Conservation (phyloP, 129 eudicot genomes). For the Artemisia annua region DNA sequence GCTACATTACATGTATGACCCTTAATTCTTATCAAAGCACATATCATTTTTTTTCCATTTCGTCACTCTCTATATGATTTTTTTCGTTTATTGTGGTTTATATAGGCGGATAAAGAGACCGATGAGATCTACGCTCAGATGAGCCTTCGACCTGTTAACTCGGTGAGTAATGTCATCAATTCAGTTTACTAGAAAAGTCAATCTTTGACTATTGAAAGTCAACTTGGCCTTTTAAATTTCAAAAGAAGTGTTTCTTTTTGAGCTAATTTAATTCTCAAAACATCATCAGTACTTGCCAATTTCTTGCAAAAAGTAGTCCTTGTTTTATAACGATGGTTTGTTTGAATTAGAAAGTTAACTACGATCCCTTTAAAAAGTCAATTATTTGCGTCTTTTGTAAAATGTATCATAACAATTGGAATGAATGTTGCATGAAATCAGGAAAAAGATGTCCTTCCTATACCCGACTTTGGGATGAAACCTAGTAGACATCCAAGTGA, state of each 20-base stretch:
- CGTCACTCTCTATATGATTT: neutral
- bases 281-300: too few species aligned
- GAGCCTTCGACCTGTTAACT: slow-evolving; percentile 96
- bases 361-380: neutral
- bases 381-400: too few species aligned
- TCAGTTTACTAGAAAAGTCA: slow-evolving; percentile 10
- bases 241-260: neutral
- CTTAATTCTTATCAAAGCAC: neutral
- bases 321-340: neutral
- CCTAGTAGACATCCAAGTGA: slow-evolving; percentile 89
- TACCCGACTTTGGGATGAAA: slow-evolving; percentile 85
- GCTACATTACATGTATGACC: slow-evolving; percentile 83
- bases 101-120: slow-evolving; percentile 95
- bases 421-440: slow-evolving; percentile 28
- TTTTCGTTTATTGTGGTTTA: slow-evolving; percentile 8
- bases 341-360: neutral
- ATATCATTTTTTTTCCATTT: neutral
- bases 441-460: slow-evolving; percentile 94
- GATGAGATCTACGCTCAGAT: slow-evolving; percentile 98
- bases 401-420: neutral
- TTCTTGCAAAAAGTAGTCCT: neutral
- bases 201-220: neutral
- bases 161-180: slow-evolving; percentile 51
- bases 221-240: neutral
- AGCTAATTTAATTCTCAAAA: neutral